Evolutionary conservation across 495 filamentous ascomycete genomes (phyloP), one percentile per base, ranked within the genome.

Genomic region (Pseudoneurospora amorphoporcata): DNA sequence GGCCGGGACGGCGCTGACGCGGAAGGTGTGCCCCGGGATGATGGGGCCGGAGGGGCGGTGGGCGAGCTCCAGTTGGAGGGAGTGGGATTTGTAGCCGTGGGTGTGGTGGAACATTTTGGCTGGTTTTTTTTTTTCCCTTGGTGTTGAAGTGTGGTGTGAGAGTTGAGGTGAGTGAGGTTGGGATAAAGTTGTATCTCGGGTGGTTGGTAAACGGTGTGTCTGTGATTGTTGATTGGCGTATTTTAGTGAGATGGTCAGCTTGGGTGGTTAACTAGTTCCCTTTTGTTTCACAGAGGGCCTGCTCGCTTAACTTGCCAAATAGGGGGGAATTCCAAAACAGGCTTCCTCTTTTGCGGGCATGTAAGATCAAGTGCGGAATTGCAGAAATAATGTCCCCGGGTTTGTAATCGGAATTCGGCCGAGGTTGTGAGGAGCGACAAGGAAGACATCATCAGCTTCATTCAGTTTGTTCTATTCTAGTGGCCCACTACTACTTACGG

Each of bases 21-120:
- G 82, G 78, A 91, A 91, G 69, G 88, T 89, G 71, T 81, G 65
- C 35, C 82, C 83, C 0, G 83, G 81, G 35, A 86, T 75, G 75
- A 87, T 84, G 58, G 72, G 40, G n/a, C 74, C 76, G 53, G 75
- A 81, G 8, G 87, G 88, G 8, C 87, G 80, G 72, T 87, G 76
- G 8, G 84, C 85, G 45, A 90, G 84, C 71, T 84, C 79, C 42
- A 88, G 81, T 9, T 83, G 81, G 58, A 79, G 79, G 65, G 84
- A 86, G 72, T 84, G 79, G 71, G 75, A 77, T 43, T 77, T 70
- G 82, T 83, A 83, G 47, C 14, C 77, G 72, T 37, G 39, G 23
- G 41, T 14, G 35, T 39, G 72, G 29, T 8, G 53, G 29, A 61
- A 61, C 53, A 61, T 61, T 61, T 61, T 61, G 53, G 53, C 53